Percentiles rank a stretch among this genome's conserved stretches.
phyloP scores from a whole-genome alignment of 768 basidiomycete genomes.

The Phlebiopsis gigantea region DNA sequence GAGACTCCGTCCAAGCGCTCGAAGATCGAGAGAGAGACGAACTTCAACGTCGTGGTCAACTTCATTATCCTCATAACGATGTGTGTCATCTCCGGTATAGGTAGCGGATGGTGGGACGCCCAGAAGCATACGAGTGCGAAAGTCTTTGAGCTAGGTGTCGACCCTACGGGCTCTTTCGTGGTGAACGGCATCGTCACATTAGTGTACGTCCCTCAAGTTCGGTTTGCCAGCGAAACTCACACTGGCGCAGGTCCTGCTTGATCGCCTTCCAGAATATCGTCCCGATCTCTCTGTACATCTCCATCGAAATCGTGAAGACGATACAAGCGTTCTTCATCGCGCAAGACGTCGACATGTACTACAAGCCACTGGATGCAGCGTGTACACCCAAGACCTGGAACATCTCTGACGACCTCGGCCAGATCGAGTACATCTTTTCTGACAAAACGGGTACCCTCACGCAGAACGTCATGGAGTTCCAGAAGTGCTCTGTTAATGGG shows the following conservation, averaged over 20 bases:
- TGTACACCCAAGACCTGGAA: slow-evolving; percentile 98
- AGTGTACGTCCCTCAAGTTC: slow-evolving; percentile 51
- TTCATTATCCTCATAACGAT: slow-evolving; percentile 74
- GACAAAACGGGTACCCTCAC: slow-evolving; percentile 98
- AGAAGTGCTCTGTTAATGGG: slow-evolving; percentile 87
- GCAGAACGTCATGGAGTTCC: slow-evolving; percentile 98
- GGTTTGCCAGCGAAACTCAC: not conserved
- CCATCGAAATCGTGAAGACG: slow-evolving; percentile 97
- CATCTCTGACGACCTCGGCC: slow-evolving; percentile 96
- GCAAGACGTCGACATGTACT: slow-evolving; percentile 96
- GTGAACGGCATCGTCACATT: slow-evolving; percentile 87
- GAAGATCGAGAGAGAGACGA: slow-evolving; percentile 98
- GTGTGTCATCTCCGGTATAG: slow-evolving; percentile 71
- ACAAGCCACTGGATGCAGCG: slow-evolving; percentile 75
- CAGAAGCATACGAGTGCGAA: slow-evolving; percentile 57
- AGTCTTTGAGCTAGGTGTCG: slow-evolving; percentile 64
- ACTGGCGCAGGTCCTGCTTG: slow-evolving; percentile 65
- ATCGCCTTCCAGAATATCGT: slow-evolving; percentile 98
- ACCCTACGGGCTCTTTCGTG: slow-evolving; percentile 53
- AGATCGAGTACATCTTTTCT: slow-evolving; percentile 93
- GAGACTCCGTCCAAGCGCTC: slow-evolving; percentile 94
- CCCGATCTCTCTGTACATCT: slow-evolving; percentile 93
- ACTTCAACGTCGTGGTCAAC: slow-evolving; percentile 96
- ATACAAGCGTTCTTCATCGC: slow-evolving; percentile 96
- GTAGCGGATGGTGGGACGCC: slow-evolving; percentile 68